phyloP scores from a whole-genome alignment of 345 rosid species.

The Bretschneidera sinensis region DNA sequence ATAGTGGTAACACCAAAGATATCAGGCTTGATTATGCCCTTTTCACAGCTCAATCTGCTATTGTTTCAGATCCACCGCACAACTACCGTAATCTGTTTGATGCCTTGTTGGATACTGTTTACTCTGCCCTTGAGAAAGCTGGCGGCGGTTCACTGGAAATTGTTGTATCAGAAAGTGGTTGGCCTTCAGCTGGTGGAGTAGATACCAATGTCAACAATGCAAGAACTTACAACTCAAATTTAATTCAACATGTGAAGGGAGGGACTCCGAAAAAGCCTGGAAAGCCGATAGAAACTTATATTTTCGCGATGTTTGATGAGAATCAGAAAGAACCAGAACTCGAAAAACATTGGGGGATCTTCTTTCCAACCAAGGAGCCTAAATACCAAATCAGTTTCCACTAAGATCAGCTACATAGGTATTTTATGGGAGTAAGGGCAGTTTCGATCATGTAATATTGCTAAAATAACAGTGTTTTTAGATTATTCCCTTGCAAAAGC shows the following conservation, averaged over 20 bases:
- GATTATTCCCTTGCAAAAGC: too few relatives aligned
- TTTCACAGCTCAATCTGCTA: constrained; percentile 18
- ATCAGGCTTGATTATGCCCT: constrained; percentile 39
- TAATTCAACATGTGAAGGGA: constrained; percentile 32
- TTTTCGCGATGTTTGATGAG: constrained; percentile 44
- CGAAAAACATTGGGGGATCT: constrained; percentile 28
- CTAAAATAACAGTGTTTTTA: too few relatives aligned
- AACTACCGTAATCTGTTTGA: constrained; percentile 24
- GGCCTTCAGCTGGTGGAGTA: constrained; percentile 29
- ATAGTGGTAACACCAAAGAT: not conserved
- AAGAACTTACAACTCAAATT: constrained; percentile 22
- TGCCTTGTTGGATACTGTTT: constrained; percentile 16
- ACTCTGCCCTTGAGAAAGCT: constrained; percentile 28
- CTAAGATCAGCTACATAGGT: not conserved
- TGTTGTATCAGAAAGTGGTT: constrained; percentile 39
- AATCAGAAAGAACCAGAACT: constrained; percentile 6
- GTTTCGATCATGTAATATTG: too few relatives aligned
- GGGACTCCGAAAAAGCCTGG: constrained; percentile 38
- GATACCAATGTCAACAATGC: constrained; percentile 27
- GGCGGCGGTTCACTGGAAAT: constrained; percentile 28
- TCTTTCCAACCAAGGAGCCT: constrained; percentile 19
- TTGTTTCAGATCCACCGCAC: constrained; percentile 12
- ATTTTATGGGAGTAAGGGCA: too few relatives aligned
- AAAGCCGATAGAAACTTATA: constrained; percentile 23
- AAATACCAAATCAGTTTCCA: constrained; percentile 23